Evolutionary conservation across 2,329 filamentous ascomycete genomes (phyloP), one percentile per base, ranked within the genome.

Genomic region (Aspergillus arachidicola): DNA sequence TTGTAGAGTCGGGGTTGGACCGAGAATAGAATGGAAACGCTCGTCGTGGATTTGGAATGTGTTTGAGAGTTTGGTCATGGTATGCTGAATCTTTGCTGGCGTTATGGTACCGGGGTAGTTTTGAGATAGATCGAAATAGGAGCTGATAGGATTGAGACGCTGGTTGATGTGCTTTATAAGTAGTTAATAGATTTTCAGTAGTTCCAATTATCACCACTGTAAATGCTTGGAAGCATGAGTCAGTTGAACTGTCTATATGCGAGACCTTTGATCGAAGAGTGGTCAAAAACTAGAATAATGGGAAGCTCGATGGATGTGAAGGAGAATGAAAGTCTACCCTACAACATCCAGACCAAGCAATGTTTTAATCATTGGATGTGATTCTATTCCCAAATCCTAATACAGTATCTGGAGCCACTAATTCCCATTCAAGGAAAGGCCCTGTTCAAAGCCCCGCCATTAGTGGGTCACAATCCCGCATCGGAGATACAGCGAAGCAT

Each of bases 1-100:
- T 11, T 79, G 69, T 6, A 82, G 58, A 5, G 63, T 68, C 5
- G 80, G 79, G 3, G 62, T 60, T 5, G 62, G n/a, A 2, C 81
- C 81, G 30, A 79, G 72, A 19, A 82, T 71, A 50, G 73, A 60
- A 28, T 41, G 46, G 36, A 74, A 74, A 12, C 60, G 65, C n/a
- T 57, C n/a, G 38, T 70, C 62, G 54, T 72, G 66, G 48, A 48
- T 16, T 14, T 55, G 60, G 41, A 68, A 67, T 4, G 56, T 6
- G 28, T 9, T 19, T 12, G 10, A 30, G 41, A 10, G 14, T 9
- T 23, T 38, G 11, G 41, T 9, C 56, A 58, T 58, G n/a, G 16
- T 23, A n/a, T 21, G 5, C 34, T 6, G 34, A 14, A 14, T 16
- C 34, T 14, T 16, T 36, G 14, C 0, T 36, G 12, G 12, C 14